Evolutionary conservation across 495 filamentous ascomycete genomes (phyloP), one percentile per base, ranked within the genome.

Genomic region (Tuber calosporum): DNA sequence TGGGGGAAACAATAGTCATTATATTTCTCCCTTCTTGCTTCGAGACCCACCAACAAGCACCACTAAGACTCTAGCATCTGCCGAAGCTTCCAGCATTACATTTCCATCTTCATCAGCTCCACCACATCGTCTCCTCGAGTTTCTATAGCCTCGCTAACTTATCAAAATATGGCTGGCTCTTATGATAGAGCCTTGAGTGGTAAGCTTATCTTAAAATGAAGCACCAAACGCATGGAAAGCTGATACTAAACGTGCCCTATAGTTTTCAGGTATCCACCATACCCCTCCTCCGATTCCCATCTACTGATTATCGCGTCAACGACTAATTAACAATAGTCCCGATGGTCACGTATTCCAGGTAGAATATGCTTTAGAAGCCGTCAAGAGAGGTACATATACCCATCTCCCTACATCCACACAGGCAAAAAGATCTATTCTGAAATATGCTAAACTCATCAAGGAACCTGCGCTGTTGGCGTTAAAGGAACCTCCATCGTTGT

Each of bases 291-390:
- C 82, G 19, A n/a, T 48, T 37, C 66, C n/a, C 67, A 70, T 38
- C 67, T 68, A 43, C 42, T 58, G 68, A 26, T 48, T 40, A 69
- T 34, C 53, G 26, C 26, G 26, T 34, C 26, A 75, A 30, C 58
- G 42, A 74, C 82, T 84, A 77, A 86, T 82, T 84, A 68, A 69
- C 69, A 81, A 80, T 78, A 97, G 94, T 86, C 95, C 95, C 78
- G 95, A 99, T 85, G 95, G 95, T 84, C 95, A 99, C 86, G 94
- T 99, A 79, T 98, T 99, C 87, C 95, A 99, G 84, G 95, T 99
- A 80, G 95, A 99, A 87, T 99, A 99, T 87, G 95, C 95, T 73
- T 91, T 96, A 75, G 95, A 99, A 87, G 95, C 95, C 72, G 95
- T 99, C 73, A 99, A 99, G 86, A 85, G 95, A 92, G 95, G 94